Percentiles rank a stretch among this genome's conserved stretches.
These are phyloP conservation scores for Hanseniaspora taiwanica DNA, from an alignment of 805 yeast genomes.

Conservation along the genomic window DNA sequence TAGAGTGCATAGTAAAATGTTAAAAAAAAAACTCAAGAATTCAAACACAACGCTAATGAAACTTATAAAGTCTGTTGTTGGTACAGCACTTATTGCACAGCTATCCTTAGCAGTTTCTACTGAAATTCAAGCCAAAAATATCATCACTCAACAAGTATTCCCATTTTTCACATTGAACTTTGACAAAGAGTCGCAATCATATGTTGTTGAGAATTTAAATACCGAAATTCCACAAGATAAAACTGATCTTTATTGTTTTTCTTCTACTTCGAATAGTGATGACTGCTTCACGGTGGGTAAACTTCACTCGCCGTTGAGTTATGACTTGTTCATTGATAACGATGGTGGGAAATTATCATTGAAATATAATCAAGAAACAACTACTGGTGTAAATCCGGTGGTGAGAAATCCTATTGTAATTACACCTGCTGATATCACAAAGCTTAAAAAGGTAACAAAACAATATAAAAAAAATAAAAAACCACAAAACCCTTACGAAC, in stretches of 20 bases:
- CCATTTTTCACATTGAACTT: not conserved
- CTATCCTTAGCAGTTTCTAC: not conserved
- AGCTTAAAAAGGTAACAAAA: slow-evolving; percentile 1
- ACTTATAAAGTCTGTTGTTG: too few relatives aligned
- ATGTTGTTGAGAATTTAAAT: not conserved
- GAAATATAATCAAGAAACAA: not conserved
- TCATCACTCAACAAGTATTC: not conserved
- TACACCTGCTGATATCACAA: not conserved
- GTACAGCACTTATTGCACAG: too few relatives aligned
- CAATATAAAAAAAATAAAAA: slow-evolving; percentile 2
- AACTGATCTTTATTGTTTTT: not conserved
- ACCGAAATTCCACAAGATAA: not conserved
- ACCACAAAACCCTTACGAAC: not conserved
- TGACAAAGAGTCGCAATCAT: not conserved
- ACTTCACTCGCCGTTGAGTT: not conserved
- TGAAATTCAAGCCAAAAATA: not conserved
- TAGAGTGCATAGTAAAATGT: too few relatives aligned
- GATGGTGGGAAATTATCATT: not conserved
- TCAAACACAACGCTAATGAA: too few relatives aligned
- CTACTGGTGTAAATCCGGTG: not conserved
- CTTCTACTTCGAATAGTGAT: too few relatives aligned
- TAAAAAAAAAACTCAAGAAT: too few relatives aligned
- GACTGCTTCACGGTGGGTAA: not conserved
- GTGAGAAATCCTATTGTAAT: not conserved
- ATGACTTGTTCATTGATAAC: not conserved